These are phyloP conservation scores for Sporothrix schenckii DNA, from an alignment of 2,329 filamentous ascomycete species.

Conservation along the genomic window DNA sequence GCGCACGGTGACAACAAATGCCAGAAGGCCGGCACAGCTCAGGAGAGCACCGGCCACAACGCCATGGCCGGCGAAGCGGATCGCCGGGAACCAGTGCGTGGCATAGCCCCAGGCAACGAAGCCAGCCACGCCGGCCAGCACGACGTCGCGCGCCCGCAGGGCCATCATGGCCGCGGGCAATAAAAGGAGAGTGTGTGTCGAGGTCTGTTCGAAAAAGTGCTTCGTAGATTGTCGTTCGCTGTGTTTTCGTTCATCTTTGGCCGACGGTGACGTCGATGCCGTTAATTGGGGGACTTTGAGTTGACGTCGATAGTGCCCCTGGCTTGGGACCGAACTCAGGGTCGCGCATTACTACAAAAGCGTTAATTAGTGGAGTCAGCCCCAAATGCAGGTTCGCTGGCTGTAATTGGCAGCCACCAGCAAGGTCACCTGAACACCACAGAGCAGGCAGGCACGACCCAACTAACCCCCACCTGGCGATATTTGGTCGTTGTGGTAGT, in stretches of 20 bases:
- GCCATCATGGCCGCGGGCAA: slow-evolving; percentile 53
- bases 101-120: slow-evolving; percentile 89
- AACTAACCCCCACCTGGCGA: slow-evolving; percentile 5
- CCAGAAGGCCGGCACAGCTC: slow-evolving; percentile 58
- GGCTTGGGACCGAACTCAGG: slow-evolving; percentile 7
- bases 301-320: neutral
- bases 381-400: neutral
- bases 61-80: slow-evolving; percentile 85
- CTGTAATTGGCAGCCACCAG: no score
- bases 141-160: slow-evolving; percentile 72
- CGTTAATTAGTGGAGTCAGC: neutral
- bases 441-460: slow-evolving; percentile 5
- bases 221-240: neutral
- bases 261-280: neutral
- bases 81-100: slow-evolving; percentile 76
- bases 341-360: neutral
- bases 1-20: slow-evolving; percentile 49
- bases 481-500: neutral
- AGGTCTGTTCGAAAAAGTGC: neutral
- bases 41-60: slow-evolving; percentile 70
- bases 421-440: slow-evolving; percentile 21
- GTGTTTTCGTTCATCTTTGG: slow-evolving; percentile 22
- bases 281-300: neutral
- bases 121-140: slow-evolving; percentile 66
- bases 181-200: neutral